Evolutionary conservation across 768 basidiomycete species (phyloP), one percentile per base, ranked within the genome.

Genomic region (Leccinum imitatum): DNA sequence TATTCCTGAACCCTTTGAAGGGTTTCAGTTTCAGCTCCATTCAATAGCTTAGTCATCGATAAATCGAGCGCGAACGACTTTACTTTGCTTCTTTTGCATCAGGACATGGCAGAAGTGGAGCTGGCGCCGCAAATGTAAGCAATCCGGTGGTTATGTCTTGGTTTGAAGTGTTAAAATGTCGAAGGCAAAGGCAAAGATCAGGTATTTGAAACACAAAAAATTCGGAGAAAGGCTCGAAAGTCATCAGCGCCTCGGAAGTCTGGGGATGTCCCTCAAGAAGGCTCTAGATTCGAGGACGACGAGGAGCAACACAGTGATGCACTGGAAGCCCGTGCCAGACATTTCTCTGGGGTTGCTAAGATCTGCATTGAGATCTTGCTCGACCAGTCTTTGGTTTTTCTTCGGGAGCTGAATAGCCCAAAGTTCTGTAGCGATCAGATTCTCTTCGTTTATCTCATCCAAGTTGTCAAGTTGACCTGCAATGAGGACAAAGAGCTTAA

Each of bases 151-250:
- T 58, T n/a, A 25, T 56, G 2, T 48, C 50, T 27, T 53, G 8
- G 13, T 21, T 33, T n/a, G 30, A 48, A 19, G 44, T 14, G 27
- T 46, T 59, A 27, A 70, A 33, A 37, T 8, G 13, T 39, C 33
- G 3, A 64, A 86, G 75, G 90, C 90, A 1, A 87, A 82, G 58
- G 87, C 89, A 1, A 90, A 91, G 71, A 73, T 83, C 65, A 78
- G 86, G 59, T 91, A 93, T 69, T 76, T 91, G 50, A 86, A 83
- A 68, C 84, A 84, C 54, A 93, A 93, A 75, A 84, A 84, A 63
- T 83, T 54, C 79, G 87, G 57, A 81, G 83, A 69, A 69, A 88
- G 73, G 78, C 75, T 53, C 75, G 75, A 60, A 81, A 77, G 54
- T 54, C 65, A 21, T 68, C 72, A 9, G 67, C 69, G 23, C 63